A percentile compares a stretch with the other conserved stretches of the same genome.
Conservation (phyloP, 306 rosid genomes). For the Hippophae gyantsensis region DNA sequence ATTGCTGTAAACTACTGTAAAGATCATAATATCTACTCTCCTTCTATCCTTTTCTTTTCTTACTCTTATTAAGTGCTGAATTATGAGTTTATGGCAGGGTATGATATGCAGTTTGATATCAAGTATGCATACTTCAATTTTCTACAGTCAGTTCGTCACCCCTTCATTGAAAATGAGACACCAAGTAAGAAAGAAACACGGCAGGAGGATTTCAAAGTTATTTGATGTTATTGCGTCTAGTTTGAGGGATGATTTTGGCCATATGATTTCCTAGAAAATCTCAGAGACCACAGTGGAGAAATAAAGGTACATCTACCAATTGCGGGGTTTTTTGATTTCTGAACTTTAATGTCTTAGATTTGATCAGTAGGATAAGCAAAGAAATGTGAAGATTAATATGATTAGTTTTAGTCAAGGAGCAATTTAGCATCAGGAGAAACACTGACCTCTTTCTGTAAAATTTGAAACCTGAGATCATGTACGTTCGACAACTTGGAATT, state of each 20-base stretch:
- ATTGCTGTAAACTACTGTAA: conserved; percentile 75
- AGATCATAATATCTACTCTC: conserved; percentile 7
- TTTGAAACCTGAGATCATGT: too few species aligned
- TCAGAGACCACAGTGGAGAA: too few species aligned
- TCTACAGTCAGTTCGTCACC: conserved; percentile 47
- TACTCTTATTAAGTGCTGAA: conserved; percentile 16
- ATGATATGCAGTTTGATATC: conserved; percentile 79
- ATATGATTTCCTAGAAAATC: not conserved
- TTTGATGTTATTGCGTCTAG: conserved; percentile 14
- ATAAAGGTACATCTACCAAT: too few species aligned
- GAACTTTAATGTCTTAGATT: too few species aligned
- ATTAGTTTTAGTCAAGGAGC: too few species aligned
- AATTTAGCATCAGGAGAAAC: too few species aligned
- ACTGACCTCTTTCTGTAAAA: too few species aligned
- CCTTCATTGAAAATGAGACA: conserved; percentile 1
- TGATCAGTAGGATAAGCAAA: too few species aligned
- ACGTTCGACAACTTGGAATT: too few species aligned
- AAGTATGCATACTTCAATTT: conserved; percentile 79
- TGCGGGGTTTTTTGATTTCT: too few species aligned
- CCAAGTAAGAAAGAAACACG: conserved; percentile 5
- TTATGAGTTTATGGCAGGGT: conserved; percentile 55
- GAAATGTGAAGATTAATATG: too few species aligned
- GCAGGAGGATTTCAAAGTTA: conserved; percentile 25
- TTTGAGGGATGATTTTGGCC: conserved; percentile 13
- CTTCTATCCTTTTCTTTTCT: not conserved